Conservation (phyloP, 495 filamentous ascomycete species). For the Lindgomyces ingoldianus region DNA sequence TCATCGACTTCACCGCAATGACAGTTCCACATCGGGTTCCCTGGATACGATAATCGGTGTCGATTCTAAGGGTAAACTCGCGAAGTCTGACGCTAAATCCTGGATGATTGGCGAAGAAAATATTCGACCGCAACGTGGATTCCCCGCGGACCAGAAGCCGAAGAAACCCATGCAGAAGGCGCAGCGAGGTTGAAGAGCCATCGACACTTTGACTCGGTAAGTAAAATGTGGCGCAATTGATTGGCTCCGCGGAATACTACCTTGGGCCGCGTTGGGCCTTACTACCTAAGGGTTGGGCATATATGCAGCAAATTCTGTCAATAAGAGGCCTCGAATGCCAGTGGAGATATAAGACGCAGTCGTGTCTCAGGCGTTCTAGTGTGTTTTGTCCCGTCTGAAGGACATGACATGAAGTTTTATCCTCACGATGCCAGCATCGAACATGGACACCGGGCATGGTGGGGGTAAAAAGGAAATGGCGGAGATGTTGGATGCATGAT, state of each 20-base stretch:
- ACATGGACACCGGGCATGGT: not conserved
- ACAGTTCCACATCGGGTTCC: not conserved
- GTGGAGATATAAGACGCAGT: not conserved
- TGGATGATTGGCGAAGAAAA: slow-evolving; percentile 1
- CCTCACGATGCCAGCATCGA: not conserved
- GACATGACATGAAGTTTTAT: not conserved
- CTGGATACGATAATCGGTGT: slow-evolving; percentile 11
- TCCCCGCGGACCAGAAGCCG: not conserved
- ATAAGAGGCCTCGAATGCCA: not conserved
- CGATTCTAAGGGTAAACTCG: not conserved
- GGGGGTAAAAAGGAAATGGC: not conserved
- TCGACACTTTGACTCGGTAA: slow-evolving; percentile 10
- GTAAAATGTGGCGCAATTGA: slow-evolving; percentile 5
- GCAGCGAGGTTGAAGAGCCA: slow-evolving; percentile 14
- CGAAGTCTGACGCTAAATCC: not conserved
- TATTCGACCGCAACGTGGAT: not conserved
- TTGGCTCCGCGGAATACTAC: slow-evolving; percentile 7
- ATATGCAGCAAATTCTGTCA: slow-evolving; percentile 8
- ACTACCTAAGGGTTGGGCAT: slow-evolving; percentile 8
- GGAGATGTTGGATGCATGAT: not conserved
- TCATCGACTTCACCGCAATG: not conserved
- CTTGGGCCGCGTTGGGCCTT: slow-evolving; percentile 11
- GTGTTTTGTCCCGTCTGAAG: not conserved
- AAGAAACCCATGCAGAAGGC: not conserved
- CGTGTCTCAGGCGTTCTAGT: slow-evolving; percentile 11